Conservation (phyloP, 2,329 filamentous ascomycete genomes). For the Fusarium coffeatum region DNA sequence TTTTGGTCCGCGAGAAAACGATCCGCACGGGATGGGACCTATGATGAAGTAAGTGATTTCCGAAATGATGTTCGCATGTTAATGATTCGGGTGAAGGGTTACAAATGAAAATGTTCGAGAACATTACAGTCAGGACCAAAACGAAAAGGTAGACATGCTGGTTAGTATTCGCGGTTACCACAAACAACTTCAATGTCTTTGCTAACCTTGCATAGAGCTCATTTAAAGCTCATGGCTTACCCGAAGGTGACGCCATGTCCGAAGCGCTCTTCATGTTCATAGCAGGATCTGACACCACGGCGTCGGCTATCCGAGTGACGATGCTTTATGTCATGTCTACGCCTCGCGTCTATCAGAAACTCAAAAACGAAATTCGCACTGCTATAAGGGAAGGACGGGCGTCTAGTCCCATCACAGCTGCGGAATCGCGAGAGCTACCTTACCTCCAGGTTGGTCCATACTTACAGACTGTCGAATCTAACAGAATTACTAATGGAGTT, state of each 20-base stretch:
- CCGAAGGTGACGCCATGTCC: background rate
- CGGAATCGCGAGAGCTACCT: background rate
- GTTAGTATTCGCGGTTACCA: background rate
- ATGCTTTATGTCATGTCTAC: slow-evolving; percentile 2
- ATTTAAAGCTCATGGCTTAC: background rate
- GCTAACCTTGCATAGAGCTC: background rate
- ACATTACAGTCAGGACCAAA: background rate
- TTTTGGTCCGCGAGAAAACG: background rate
- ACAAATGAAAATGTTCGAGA: slow-evolving; percentile 3
- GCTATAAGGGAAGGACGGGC: background rate
- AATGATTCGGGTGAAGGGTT: background rate
- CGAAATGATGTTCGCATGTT: background rate
- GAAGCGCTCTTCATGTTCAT: slow-evolving; percentile 5
- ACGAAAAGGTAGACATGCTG: background rate
- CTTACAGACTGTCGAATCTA: fast-evolving
- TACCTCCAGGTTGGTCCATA: background rate
- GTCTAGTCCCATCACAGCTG: background rate
- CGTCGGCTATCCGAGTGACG: background rate
- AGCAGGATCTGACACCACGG: slow-evolving; percentile 7
- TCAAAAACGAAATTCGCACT: background rate
- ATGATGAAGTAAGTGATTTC: background rate
- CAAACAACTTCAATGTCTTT: fast-evolving
- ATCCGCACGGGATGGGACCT: background rate
- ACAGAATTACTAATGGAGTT: fast-evolving
- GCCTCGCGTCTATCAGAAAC: background rate